Percentiles rank a stretch among this genome's conserved stretches.
Evolutionary conservation across 2,329 filamentous ascomycete genomes (phyloP).

Genomic region (Juglanconis sp.): DNA sequence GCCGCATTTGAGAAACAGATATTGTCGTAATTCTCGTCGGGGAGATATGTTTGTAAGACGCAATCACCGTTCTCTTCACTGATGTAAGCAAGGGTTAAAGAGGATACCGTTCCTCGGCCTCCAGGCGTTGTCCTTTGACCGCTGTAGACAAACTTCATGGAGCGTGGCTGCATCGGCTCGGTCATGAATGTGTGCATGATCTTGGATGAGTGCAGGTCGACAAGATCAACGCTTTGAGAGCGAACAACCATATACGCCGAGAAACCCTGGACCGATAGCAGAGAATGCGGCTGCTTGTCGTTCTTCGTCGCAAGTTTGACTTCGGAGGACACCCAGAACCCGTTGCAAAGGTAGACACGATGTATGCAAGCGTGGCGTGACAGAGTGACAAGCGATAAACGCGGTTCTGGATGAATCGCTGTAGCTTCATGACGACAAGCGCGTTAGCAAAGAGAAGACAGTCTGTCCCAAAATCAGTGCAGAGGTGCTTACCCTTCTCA

Average conservation of each 20-base stretch:
- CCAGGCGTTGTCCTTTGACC: constrained; percentile 49
- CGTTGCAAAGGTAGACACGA: constrained; percentile 39
- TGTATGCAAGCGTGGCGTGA: constrained; percentile 51
- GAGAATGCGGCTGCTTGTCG: constrained; percentile 48
- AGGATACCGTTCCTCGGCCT: constrained; percentile 54
- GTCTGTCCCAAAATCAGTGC: not conserved
- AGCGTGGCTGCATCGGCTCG: constrained; percentile 54
- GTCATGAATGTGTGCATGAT: constrained; percentile 62
- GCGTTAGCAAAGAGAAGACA: not conserved
- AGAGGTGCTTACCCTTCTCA: constrained; percentile 39
- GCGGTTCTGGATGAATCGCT: constrained; percentile 21
- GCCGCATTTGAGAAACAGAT: constrained; percentile 54
- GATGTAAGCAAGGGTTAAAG: constrained; percentile 63
- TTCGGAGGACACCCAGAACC: constrained; percentile 49
- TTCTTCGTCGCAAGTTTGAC: constrained; percentile 38
- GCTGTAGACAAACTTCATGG: constrained; percentile 59
- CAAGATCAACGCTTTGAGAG: constrained; percentile 53
- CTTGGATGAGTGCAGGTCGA: constrained; percentile 55
- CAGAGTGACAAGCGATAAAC: constrained; percentile 41
- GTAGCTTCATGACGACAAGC: constrained; percentile 12
- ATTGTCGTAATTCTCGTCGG: constrained; percentile 48
- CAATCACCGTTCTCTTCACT: constrained; percentile 58
- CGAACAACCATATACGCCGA: constrained; percentile 60
- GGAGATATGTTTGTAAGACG: constrained; percentile 61
- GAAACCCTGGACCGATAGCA: constrained; percentile 57